Evolutionary conservation across 345 rosid species (phyloP), one percentile per base, ranked within the genome.

Genomic region (Hypericum androsaemum): DNA sequence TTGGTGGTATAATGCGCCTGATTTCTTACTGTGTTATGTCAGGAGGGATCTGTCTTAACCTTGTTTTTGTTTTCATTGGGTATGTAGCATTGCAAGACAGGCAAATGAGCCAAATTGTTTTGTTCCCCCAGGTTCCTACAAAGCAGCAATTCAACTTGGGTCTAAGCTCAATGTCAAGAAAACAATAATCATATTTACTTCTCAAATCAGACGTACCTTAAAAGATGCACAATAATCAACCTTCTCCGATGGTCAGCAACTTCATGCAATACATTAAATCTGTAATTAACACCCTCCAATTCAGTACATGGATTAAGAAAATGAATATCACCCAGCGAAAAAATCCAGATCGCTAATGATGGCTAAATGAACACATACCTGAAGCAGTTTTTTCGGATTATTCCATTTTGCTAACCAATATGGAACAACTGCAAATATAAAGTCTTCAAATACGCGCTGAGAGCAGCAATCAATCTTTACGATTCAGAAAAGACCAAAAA

Each of bases 61-160:
- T n/a, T n/a, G n/a, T n/a, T n/a, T n/a, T n/a, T n/a, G n/a, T n/a
- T n/a, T n/a, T n/a, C n/a, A n/a, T n/a, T n/a, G n/a, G n/a, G n/a
- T n/a, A n/a, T n/a, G n/a, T n/a, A n/a, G n/a, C n/a, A n/a, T n/a
- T n/a, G n/a, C n/a, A n/a, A n/a, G 44, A 63, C 74, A 67, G 85
- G 80, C 65, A 92, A 73, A 12, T 95, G 64, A 62, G 86, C 95
- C 80, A 92, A 73, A 66, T 82, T 73, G 55, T 75, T 73, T 54
- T 47, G 67, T 71, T 88, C 95, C 62, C 98, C 97, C 57, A 92
- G 67, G 60, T 71, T 80, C 80, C 98, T 92, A 77, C 60, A 57
- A n/a, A 61, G 50, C 59, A 58, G 50, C 43, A 53, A 55, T 36
- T 41, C 52, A 55, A 53, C 43, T 48, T 41, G 57, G 57, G 42